These are phyloP conservation scores for Otatea glauca DNA, from an alignment of 176 grass and related monocot species.

Conservation along the genomic window DNA sequence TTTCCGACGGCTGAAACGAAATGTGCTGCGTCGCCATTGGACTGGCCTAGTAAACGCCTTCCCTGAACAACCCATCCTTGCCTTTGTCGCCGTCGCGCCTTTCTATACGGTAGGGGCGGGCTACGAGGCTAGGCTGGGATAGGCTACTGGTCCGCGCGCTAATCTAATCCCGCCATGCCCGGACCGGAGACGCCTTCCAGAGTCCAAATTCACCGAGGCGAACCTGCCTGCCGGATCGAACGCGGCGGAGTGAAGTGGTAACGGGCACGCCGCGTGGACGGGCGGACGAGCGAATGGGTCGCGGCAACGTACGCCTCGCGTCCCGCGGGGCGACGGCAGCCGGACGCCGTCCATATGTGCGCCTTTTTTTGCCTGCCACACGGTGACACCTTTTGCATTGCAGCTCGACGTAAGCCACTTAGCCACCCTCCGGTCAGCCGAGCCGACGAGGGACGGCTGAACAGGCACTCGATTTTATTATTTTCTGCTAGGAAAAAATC, in stretches of 20 bases:
- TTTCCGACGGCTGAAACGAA: background rate
- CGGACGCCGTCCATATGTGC: background rate
- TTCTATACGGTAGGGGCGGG: background rate
- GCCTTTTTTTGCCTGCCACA: background rate
- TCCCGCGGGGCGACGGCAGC: background rate
- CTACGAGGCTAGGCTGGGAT: too few relatives aligned
- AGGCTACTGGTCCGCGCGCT: too few relatives aligned
- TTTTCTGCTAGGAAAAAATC: background rate
- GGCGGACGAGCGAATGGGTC: background rate
- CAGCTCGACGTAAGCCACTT: background rate
- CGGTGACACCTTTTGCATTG: background rate
- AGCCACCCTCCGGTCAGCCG: background rate
- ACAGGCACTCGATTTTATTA: background rate
- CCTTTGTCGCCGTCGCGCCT: background rate
- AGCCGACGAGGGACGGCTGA: background rate
- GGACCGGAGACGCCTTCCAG: background rate
- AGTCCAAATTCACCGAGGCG: background rate
- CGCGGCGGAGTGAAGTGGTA: background rate
- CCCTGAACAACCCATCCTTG: background rate
- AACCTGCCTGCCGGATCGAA: background rate
- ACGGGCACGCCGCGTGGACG: background rate
- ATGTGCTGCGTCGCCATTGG: conserved; percentile 21
- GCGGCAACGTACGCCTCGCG: background rate
- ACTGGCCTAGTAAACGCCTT: conserved; percentile 23
- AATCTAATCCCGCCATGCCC: too few relatives aligned